Evolutionary conservation across 2,329 filamentous ascomycete genomes (phyloP).

Genomic region (Nakataea oryzae): DNA sequence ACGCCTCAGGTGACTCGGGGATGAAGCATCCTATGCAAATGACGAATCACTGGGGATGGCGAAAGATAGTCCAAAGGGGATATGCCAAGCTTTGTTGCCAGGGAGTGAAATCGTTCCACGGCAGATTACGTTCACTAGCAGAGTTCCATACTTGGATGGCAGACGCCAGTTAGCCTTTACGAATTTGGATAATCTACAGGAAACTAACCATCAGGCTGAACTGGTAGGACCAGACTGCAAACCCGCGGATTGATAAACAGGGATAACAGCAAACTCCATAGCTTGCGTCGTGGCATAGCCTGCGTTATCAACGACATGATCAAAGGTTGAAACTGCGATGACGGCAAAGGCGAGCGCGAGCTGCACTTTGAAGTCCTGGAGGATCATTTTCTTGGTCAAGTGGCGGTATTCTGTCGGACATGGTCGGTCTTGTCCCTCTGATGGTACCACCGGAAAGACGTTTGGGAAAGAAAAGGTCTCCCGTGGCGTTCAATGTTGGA

Average conservation of each 20-base stretch:
- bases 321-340: conserved; percentile 23
- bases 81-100: conserved; percentile 19
- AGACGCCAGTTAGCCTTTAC: background rate
- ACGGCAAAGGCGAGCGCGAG: conserved; percentile 13
- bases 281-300: conserved; percentile 25
- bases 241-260: conserved; percentile 22
- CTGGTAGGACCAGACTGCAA: conserved; percentile 24
- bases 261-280: conserved; percentile 25
- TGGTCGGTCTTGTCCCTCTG: no score
- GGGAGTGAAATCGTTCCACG: conserved; percentile 17
- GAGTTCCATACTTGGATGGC: background rate
- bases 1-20: conserved; percentile 14
- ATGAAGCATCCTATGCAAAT: conserved; percentile 16
- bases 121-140: conserved; percentile 15
- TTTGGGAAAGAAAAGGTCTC: no score
- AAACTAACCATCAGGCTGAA: conserved; percentile 16
- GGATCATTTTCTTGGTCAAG: background rate
- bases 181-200: no score
- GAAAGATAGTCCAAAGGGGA: conserved; percentile 23
- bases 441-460: no score
- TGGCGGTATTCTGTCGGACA: no score
- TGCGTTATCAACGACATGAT: conserved; percentile 28
- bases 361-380: conserved; percentile 7
- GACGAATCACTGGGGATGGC: conserved; percentile 19
- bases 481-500: no score